phyloP scores from a whole-genome alignment of 345 rosid species.

The Hibiscus syriacus region DNA sequence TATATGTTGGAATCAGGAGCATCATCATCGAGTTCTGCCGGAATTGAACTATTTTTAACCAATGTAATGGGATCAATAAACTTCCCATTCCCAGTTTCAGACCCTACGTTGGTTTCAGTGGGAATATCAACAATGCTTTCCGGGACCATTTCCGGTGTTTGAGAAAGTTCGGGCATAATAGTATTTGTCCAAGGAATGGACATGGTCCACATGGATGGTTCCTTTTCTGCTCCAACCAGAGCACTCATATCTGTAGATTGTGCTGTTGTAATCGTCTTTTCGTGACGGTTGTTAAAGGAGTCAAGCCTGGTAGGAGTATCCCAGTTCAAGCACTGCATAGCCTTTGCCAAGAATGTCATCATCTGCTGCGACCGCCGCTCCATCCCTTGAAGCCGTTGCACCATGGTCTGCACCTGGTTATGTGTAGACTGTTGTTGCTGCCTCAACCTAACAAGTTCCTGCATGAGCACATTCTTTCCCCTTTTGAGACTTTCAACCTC shows the following conservation, averaged over 20 bases:
- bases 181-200: slow-evolving; percentile 36
- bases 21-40: slow-evolving; percentile 47
- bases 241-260: slow-evolving; percentile 28
- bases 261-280: no score
- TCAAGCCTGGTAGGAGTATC: slow-evolving; percentile 45
- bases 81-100: no score
- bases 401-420: slow-evolving; percentile 75
- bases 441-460: no score
- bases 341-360: slow-evolving; percentile 96
- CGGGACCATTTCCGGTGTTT: slow-evolving; percentile 31
- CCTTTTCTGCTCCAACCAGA: slow-evolving; percentile 28
- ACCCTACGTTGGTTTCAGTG: no score
- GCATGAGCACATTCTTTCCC: slow-evolving; percentile 97
- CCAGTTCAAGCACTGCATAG: slow-evolving; percentile 87
- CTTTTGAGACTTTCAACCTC: slow-evolving; percentile 98
- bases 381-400: slow-evolving; percentile 91
- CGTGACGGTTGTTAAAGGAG: no score
- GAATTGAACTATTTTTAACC: no score
- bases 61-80: slow-evolving; percentile 42
- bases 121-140: no score
- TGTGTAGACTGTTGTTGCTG: slow-evolving; percentile 96
- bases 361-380: slow-evolving; percentile 94
- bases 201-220: slow-evolving; percentile 17
- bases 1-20: slow-evolving; percentile 58
- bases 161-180: slow-evolving; percentile 38